phyloP scores from a whole-genome alignment of 805 yeast genomes.

The Sugiyamaella americana region DNA sequence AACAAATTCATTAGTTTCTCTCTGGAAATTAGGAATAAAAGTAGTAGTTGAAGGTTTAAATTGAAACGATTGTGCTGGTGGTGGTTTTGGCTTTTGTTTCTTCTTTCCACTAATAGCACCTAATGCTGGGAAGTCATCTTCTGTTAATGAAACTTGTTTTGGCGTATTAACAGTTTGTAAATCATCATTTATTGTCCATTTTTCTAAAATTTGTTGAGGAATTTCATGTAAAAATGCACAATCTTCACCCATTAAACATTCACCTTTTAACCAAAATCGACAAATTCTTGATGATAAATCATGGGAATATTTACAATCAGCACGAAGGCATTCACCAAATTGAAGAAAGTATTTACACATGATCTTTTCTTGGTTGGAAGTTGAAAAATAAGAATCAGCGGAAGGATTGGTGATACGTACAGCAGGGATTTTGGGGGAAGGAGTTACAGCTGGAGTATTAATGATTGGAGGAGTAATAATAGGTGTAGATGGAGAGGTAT shows the following conservation, averaged over 20 bases:
- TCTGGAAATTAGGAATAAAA: not conserved
- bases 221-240: slow-evolving; percentile 39
- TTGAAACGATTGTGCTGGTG: not conserved
- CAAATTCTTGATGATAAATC: slow-evolving; percentile 40
- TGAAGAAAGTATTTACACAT: slow-evolving; percentile 39
- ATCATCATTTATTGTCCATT: slow-evolving; percentile 5
- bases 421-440: not conserved
- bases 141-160: slow-evolving; percentile 11
- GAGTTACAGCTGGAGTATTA: slow-evolving; percentile 3
- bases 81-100: not conserved
- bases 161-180: not conserved
- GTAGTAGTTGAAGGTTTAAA: not conserved
- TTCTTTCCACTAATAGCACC: slow-evolving; percentile 9
- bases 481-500: not conserved
- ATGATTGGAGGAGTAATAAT: not conserved
- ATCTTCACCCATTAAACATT: slow-evolving; percentile 38
- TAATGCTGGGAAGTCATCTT: slow-evolving; percentile 24
- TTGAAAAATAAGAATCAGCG: not conserved
- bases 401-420: not conserved
- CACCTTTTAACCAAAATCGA: slow-evolving; percentile 42
- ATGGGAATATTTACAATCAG: slow-evolving; percentile 43
- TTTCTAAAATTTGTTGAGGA: slow-evolving; percentile 26
- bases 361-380: slow-evolving; percentile 22
- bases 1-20: not conserved
- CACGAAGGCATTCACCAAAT: slow-evolving; percentile 38